These are phyloP conservation scores for Pinus tabuliformis DNA, from an alignment of 75 land plant genomes.

Conservation along the genomic window DNA sequence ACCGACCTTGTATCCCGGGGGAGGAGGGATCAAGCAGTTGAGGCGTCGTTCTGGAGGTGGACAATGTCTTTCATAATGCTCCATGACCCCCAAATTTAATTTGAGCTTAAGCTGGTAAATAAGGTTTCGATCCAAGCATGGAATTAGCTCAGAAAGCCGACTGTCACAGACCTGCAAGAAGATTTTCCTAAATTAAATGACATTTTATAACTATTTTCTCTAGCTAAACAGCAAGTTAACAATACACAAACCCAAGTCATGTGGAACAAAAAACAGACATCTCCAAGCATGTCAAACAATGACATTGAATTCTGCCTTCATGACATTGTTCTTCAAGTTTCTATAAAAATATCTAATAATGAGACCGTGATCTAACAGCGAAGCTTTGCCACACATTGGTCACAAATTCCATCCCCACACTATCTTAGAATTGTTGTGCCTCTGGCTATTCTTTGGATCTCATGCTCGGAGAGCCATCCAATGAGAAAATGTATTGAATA, in stretches of 20 bases:
- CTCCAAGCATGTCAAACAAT: neutral
- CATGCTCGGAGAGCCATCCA: no score
- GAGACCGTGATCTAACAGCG: no score
- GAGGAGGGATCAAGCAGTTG: constrained; percentile 93
- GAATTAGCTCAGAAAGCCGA: constrained; percentile 75
- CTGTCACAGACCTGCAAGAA: constrained; percentile 72
- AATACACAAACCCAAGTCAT: neutral
- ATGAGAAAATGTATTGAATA: no score
- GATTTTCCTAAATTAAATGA: neutral
- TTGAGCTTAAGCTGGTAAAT: constrained; percentile 69
- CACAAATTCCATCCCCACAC: no score
- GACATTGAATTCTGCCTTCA: neutral
- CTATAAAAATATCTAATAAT: neutral
- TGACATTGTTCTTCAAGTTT: neutral
- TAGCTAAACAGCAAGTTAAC: neutral
- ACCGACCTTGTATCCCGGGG: constrained; percentile 79
- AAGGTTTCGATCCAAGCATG: constrained; percentile 82
- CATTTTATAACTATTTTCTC: neutral
- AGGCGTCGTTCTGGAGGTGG: constrained; percentile 76
- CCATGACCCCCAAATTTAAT: constrained; percentile 77
- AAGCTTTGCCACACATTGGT: no score
- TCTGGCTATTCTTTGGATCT: no score
- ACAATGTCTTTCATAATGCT: constrained; percentile 97
- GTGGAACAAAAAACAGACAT: neutral
- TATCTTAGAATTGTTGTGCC: no score